Evolutionary conservation across 2,329 filamentous ascomycete species (phyloP).

Genomic region (Bipolaris sorokiniana): DNA sequence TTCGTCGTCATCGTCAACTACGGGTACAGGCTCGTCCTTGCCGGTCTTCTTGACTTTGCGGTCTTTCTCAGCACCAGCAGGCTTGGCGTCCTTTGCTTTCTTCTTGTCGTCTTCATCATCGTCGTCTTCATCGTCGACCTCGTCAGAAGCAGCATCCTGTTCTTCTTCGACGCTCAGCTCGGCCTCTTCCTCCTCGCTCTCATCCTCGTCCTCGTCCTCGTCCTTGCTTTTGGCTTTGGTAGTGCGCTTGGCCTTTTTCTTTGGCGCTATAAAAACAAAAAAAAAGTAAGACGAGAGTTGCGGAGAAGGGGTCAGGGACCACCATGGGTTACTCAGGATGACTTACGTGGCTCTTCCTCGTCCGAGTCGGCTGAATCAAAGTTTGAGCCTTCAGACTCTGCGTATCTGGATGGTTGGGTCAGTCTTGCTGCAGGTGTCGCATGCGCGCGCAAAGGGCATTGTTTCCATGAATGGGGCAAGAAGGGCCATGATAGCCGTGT

Average conservation of each 20-base stretch:
- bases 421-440: conserved; percentile 21
- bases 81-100: conserved; percentile 47
- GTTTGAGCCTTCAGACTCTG: conserved; percentile 46
- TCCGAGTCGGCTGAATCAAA: conserved; percentile 48
- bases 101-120: conserved; percentile 46
- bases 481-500: neutral
- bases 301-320: neutral
- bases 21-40: conserved; percentile 39
- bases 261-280: conserved; percentile 33
- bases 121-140: conserved; percentile 42
- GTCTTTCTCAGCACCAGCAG: conserved; percentile 42
- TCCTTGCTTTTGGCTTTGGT: conserved; percentile 41
- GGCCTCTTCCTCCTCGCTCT: conserved; percentile 42
- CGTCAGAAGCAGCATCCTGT: conserved; percentile 22
- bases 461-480: neutral
- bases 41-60: conserved; percentile 42
- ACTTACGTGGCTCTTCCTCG: conserved; percentile 46
- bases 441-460: neutral
- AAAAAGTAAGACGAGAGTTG: neutral
- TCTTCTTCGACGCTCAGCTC: conserved; percentile 14
- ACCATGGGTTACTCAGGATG: neutral
- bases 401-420: conserved; percentile 38
- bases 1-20: conserved; percentile 41
- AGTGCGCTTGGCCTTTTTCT: conserved; percentile 44
- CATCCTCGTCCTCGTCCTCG: conserved; percentile 37